Evolutionary conservation across 2,329 filamentous ascomycete genomes (phyloP).

Genomic region (Aspergillus flavus): DNA sequence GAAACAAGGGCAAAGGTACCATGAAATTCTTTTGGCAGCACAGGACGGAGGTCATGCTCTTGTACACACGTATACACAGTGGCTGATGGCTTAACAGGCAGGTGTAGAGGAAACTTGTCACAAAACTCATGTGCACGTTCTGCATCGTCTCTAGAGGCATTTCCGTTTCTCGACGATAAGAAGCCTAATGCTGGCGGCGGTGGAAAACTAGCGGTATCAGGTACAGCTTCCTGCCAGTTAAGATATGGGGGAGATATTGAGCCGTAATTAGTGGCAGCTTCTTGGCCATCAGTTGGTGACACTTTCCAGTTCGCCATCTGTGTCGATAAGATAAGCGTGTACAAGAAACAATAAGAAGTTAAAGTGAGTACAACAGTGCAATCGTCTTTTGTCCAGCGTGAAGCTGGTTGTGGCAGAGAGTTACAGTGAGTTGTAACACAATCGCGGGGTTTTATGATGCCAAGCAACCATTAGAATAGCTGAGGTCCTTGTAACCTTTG

Average conservation of each 20-base stretch:
- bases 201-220: slow-evolving; percentile 61
- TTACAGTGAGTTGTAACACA: neutral
- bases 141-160: slow-evolving; percentile 58
- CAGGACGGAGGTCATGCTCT: slow-evolving; percentile 49
- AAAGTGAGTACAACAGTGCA: no score
- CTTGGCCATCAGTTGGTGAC: slow-evolving; percentile 19
- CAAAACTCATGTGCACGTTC: slow-evolving; percentile 61
- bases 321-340: neutral
- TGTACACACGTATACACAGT: slow-evolving; percentile 48
- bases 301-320: slow-evolving; percentile 7
- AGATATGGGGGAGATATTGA: slow-evolving; percentile 58
- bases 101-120: slow-evolving; percentile 53
- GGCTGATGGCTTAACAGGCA: slow-evolving; percentile 47
- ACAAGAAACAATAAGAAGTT: neutral
- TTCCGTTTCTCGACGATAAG: slow-evolving; percentile 58
- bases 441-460: neutral
- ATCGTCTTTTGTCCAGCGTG: neutral
- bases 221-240: slow-evolving; percentile 62
- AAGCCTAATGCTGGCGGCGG: slow-evolving; percentile 60
- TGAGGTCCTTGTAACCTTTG: neutral
- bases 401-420: neutral
- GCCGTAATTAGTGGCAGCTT: slow-evolving; percentile 17
- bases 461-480: neutral
- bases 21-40: slow-evolving; percentile 44
- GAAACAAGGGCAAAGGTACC: slow-evolving; percentile 41